These are phyloP conservation scores for Fusarium bactridioides DNA, from an alignment of 2,329 filamentous ascomycete species.

Conservation along the genomic window DNA sequence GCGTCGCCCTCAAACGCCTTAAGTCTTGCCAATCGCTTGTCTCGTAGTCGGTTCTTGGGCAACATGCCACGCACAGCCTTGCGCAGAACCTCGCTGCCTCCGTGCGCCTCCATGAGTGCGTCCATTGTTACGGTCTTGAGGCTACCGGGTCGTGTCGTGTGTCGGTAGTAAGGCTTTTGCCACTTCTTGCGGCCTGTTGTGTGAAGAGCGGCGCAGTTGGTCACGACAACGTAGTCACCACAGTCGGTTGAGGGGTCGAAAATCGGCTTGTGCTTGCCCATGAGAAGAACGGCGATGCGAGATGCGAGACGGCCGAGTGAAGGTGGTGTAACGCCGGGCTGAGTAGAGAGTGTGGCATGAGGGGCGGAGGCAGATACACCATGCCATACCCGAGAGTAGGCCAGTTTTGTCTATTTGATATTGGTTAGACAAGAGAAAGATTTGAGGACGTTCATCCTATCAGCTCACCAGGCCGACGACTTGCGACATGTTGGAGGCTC, in stretches of 20 bases:
- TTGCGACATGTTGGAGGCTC: conserved; percentile 72
- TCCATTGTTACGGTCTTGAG: conserved; percentile 94
- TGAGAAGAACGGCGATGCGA: conserved; percentile 84
- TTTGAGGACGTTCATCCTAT: conserved; percentile 2
- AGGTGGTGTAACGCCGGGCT: conserved; percentile 68
- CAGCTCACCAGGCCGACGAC: conserved; percentile 73
- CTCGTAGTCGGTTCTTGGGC: conserved; percentile 92
- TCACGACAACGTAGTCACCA: conserved; percentile 97
- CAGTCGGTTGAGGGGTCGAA: conserved; percentile 98
- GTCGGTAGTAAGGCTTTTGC: conserved; percentile 96
- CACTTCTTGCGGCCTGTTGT: conserved; percentile 90
- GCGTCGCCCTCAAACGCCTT: conserved; percentile 95
- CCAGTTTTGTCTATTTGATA: conserved; percentile 79
- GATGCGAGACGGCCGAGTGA: conserved; percentile 91
- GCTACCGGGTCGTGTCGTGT: conserved; percentile 88
- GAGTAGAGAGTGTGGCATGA: conserved; percentile 68
- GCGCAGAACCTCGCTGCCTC: conserved; percentile 88
- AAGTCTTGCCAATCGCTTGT: conserved; percentile 84
- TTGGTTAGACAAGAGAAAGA: conserved; percentile 18
- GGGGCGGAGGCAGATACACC: conserved; percentile 75
- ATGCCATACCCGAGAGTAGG: conserved; percentile 97
- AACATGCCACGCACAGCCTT: conserved; percentile 97
- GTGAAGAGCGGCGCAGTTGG: conserved; percentile 85
- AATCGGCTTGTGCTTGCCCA: conserved; percentile 99
- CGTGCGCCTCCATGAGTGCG: conserved; percentile 90